A percentile compares a stretch with the other conserved stretches of the same genome.
Conservation (phyloP, 1,139 yeast genomes). For the Blastobotrys elegans region DNA sequence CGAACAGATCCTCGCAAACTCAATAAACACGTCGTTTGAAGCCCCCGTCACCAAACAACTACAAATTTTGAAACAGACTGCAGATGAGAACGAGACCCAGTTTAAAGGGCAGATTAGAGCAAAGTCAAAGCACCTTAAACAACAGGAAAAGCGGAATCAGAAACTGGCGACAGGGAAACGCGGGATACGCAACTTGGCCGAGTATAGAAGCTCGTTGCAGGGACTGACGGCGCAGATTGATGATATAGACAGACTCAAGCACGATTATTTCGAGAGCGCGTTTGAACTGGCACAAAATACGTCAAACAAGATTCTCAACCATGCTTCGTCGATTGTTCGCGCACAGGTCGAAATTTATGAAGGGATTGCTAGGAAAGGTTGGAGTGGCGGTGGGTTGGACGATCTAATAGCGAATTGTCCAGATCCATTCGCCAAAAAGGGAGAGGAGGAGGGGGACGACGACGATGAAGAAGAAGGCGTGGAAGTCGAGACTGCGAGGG, state of each 20-base stretch:
- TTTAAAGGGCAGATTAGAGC: conserved; percentile 55
- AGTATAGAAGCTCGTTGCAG: conserved; percentile 60
- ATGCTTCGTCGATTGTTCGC: conserved; percentile 61
- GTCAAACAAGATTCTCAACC: conserved; percentile 47
- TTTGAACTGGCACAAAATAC: conserved; percentile 57
- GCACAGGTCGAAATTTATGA: conserved; percentile 81
- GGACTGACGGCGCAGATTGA: conserved; percentile 71
- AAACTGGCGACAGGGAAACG: conserved; percentile 43
- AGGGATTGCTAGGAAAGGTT: conserved; percentile 76
- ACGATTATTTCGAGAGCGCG: conserved; percentile 62
- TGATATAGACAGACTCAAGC: conserved; percentile 69
- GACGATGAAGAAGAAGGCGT: conserved; percentile 34
- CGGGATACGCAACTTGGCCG: conserved; percentile 46
- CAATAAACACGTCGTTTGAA: conserved; percentile 50
- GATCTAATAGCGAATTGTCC: conserved; percentile 45
- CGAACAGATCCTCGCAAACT: conserved; percentile 61
- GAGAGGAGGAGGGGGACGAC: conserved; percentile 24
- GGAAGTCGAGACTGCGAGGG: not conserved
- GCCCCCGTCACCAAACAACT: conserved; percentile 43
- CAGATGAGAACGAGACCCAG: conserved; percentile 42
- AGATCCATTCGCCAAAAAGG: conserved; percentile 38
- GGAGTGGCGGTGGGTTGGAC: conserved; percentile 84
- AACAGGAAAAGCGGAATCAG: conserved; percentile 52
- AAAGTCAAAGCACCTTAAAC: conserved; percentile 48
- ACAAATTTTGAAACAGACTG: conserved; percentile 19